Evolutionary conservation across 495 filamentous ascomycete genomes (phyloP).

Genomic region (Hypoxylon cercidicola): DNA sequence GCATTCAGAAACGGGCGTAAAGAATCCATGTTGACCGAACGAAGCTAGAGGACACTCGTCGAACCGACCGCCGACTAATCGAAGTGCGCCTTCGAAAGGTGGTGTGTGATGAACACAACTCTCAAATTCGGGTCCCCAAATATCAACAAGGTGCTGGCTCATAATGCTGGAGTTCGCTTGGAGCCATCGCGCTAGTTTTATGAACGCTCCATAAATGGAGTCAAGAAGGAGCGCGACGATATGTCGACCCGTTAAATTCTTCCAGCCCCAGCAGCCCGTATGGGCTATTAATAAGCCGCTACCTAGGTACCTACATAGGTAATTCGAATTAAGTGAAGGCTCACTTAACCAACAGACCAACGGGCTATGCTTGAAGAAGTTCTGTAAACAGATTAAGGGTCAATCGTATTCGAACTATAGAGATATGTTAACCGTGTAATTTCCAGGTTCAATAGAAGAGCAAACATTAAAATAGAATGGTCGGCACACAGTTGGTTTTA

Average conservation of each 20-base stretch:
- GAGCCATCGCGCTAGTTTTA: neutral
- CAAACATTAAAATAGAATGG: too few species aligned
- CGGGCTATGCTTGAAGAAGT: too few species aligned
- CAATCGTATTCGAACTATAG: too few species aligned
- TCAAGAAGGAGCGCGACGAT: neutral
- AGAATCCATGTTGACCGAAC: slow-evolving; percentile 17
- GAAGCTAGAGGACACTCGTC: neutral
- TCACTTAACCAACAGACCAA: too few species aligned
- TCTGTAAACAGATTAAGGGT: too few species aligned
- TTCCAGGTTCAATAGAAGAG: too few species aligned
- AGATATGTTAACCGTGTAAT: too few species aligned
- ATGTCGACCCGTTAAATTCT: neutral
- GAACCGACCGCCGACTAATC: neutral
- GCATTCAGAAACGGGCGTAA: slow-evolving; percentile 23
- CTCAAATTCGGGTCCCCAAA: neutral
- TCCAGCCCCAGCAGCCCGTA: neutral
- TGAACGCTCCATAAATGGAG: neutral
- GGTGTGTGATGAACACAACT: too few species aligned
- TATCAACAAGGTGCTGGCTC: neutral
- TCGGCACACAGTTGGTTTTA: too few species aligned
- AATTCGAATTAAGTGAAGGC: too few species aligned
- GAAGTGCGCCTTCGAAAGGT: neutral
- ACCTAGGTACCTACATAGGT: too few species aligned
- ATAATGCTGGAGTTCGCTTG: slow-evolving; percentile 8
- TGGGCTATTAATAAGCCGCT: neutral